phyloP scores from a whole-genome alignment of 2,329 filamentous ascomycete species.

The Bretziella fagacearum region DNA sequence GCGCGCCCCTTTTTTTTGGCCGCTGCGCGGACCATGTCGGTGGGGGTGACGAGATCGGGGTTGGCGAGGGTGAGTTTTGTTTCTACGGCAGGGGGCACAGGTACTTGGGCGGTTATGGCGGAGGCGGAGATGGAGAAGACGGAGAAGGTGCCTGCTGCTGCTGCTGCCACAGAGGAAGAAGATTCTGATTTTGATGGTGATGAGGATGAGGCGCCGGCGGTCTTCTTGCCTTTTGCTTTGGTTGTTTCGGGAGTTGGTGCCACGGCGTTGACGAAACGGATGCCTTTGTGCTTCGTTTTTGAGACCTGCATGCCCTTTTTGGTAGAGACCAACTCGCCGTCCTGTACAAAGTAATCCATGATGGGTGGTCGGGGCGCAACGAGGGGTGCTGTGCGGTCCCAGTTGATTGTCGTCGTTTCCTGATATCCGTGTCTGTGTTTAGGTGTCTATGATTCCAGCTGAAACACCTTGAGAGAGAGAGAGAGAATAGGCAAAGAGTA shows the following conservation, averaged over 20 bases:
- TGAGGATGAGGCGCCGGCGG: neutral
- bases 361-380: constrained; percentile 17
- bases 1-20: constrained; percentile 1
- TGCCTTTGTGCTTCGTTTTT: constrained; percentile 25
- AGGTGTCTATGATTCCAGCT: no score
- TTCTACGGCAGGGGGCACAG: constrained; percentile 7
- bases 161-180: neutral
- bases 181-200: neutral
- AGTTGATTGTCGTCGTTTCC: no score
- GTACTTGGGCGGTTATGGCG: constrained; percentile 5
- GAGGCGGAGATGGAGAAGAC: constrained; percentile 13
- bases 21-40: neutral
- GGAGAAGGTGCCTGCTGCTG: constrained; percentile 8
- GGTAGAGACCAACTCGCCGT: constrained; percentile 24
- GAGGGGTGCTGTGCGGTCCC: no score
- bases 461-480: no score
- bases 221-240: neutral
- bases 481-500: neutral
- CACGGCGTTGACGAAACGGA: constrained; percentile 25
- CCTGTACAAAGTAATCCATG: constrained; percentile 26
- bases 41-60: constrained; percentile 2
- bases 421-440: no score
- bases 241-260: constrained; percentile 9
- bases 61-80: neutral
- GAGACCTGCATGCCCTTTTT: constrained; percentile 25